Conservation (phyloP, 495 filamentous ascomycete genomes). For the Aspergillus haitiensis region DNA sequence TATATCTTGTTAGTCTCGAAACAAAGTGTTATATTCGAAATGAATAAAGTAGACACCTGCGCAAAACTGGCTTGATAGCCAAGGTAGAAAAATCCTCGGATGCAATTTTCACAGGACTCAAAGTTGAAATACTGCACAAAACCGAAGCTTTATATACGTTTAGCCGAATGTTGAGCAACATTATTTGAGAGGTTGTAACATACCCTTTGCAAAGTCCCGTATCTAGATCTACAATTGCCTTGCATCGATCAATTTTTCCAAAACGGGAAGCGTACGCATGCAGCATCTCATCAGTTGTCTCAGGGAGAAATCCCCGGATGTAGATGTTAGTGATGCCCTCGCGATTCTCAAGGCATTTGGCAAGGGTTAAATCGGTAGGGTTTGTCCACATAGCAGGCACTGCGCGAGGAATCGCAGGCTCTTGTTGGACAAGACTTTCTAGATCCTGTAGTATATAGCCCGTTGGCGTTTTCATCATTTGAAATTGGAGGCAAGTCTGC, state of each 20-base stretch:
- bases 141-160: constrained; percentile 68
- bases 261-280: constrained; percentile 80
- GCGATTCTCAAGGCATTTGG: constrained; percentile 88
- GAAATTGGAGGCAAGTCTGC: constrained; percentile 32
- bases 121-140: constrained; percentile 92
- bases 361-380: constrained; percentile 72
- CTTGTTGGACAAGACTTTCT: constrained; percentile 66
- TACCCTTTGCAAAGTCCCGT: constrained; percentile 95
- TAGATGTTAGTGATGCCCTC: constrained; percentile 92
- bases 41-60: constrained; percentile 51
- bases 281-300: constrained; percentile 90
- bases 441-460: constrained; percentile 65
- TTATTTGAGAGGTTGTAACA: constrained; percentile 21
- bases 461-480: constrained; percentile 49
- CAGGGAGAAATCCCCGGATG: constrained; percentile 89
- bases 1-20: constrained; percentile 36
- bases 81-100: constrained; percentile 89
- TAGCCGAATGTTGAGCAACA: constrained; percentile 3
- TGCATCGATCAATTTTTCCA: constrained; percentile 87
- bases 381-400: constrained; percentile 82
- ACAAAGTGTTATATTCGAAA: constrained; percentile 2
- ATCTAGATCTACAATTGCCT: constrained; percentile 92
- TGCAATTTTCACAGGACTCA: constrained; percentile 88
- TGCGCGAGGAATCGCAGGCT: constrained; percentile 82
- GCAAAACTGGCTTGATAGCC: constrained; percentile 98